Conservation (phyloP, 192 early-diverging fungal species). For the Phycomyces blakesleeanus region DNA sequence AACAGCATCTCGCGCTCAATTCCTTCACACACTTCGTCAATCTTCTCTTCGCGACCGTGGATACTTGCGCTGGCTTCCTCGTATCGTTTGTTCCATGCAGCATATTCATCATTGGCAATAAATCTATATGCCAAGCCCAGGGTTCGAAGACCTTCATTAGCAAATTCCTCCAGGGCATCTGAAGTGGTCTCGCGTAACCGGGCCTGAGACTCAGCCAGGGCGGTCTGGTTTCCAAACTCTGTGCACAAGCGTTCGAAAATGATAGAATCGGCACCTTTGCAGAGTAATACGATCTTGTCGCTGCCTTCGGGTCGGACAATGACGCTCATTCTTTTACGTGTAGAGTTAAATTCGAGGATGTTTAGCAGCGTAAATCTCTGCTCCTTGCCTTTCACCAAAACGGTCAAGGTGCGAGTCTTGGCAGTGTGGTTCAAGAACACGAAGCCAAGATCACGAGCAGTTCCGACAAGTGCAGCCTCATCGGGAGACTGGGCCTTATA, state of each 20-base stretch:
- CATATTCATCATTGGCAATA: conserved; percentile 69
- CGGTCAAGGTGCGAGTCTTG: conserved; percentile 46
- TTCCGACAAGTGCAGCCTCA: conserved; percentile 87
- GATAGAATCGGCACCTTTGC: conserved; percentile 93
- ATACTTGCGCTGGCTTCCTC: conserved; percentile 70
- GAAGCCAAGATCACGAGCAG: conserved; percentile 83
- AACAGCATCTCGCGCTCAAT: conserved; percentile 80
- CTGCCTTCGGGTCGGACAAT: conserved; percentile 73
- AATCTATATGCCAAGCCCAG: conserved; percentile 79
- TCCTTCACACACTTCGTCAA: conserved; percentile 72
- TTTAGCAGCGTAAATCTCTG: conserved; percentile 63
- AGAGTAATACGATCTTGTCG: conserved; percentile 67
- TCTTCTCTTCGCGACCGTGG: conserved; percentile 74
- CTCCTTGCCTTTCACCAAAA: conserved; percentile 73
- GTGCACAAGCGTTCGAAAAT: conserved; percentile 76
- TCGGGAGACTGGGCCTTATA: conserved; percentile 96
- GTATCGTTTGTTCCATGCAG: conserved; percentile 65
- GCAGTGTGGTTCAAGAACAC: conserved; percentile 72
- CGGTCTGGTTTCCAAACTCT: conserved; percentile 30
- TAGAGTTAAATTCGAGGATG: conserved; percentile 88
- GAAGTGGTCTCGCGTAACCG: conserved; percentile 63
- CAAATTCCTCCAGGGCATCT: conserved; percentile 82
- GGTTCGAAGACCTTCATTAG: conserved; percentile 80
- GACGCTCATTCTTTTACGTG: conserved; percentile 95
- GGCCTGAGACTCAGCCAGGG: conserved; percentile 59